phyloP scores from a whole-genome alignment of 164 flowering plant genomes.

The Warburgia ugandensis region DNA sequence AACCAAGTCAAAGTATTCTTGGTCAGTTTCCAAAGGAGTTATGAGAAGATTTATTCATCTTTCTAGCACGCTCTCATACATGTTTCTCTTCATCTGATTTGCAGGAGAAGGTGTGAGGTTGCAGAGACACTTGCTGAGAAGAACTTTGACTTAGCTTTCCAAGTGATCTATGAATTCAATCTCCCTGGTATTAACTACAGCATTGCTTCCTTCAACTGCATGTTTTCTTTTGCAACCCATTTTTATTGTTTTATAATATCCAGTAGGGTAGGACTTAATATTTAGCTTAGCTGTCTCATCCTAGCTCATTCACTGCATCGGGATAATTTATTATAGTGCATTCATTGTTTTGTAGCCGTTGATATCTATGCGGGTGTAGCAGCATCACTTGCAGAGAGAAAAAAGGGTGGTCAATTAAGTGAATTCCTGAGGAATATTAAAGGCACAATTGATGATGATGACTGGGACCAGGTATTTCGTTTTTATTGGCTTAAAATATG shows the following conservation, averaged over 20 bases:
- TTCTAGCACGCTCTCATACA: background rate
- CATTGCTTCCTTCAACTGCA: background rate
- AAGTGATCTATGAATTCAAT: conserved; percentile 70
- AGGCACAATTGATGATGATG: conserved; percentile 88
- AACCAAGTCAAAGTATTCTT: too few relatives aligned
- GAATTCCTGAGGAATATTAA: conserved; percentile 88
- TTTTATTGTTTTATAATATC: too few relatives aligned
- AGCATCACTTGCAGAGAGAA: conserved; percentile 94
- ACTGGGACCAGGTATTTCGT: conserved; percentile 98
- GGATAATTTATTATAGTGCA: too few relatives aligned
- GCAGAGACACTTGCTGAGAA: conserved; percentile 93
- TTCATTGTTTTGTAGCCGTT: conserved; percentile 53
- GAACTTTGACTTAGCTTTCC: conserved; percentile 93
- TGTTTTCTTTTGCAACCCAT: background rate
- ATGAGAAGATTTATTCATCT: background rate
- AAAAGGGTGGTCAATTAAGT: conserved; percentile 82
- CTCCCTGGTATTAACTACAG: conserved; percentile 63
- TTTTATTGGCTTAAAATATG: too few relatives aligned
- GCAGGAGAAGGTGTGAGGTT: conserved; percentile 91
- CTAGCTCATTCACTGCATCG: background rate
- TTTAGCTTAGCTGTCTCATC: background rate
- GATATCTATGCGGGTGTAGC: conserved; percentile 98
- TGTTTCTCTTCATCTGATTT: conserved; percentile 7
- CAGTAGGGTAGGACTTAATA: too few relatives aligned
- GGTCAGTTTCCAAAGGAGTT: background rate